Conservation (phyloP, 441 rosid species). For the Bruguiera hainesii region DNA sequence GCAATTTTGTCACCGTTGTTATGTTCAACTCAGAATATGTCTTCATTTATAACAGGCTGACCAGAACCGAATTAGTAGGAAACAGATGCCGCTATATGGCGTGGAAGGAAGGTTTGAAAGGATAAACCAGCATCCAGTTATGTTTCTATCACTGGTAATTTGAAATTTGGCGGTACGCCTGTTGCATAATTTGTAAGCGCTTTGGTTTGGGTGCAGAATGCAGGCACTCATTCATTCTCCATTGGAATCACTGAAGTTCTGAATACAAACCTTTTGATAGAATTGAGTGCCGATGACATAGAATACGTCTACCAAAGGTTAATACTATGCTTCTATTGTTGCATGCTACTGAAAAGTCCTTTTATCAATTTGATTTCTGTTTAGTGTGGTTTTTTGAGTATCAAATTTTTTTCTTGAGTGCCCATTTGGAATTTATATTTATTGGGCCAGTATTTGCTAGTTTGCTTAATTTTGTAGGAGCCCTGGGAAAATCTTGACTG, state of each 20-base stretch:
- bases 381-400: too few species aligned
- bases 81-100: slow-evolving; percentile 72
- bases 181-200: slow-evolving; percentile 6
- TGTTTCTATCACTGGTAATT: slow-evolving; percentile 25
- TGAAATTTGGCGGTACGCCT: slow-evolving; percentile 7
- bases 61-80: slow-evolving; percentile 56
- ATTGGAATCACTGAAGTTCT: slow-evolving; percentile 90
- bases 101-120: slow-evolving; percentile 88
- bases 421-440: too few species aligned
- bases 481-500: slow-evolving; percentile 75
- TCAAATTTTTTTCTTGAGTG: too few species aligned
- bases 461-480: slow-evolving; percentile 48
- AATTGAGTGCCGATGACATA: slow-evolving; percentile 88
- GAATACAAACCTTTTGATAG: slow-evolving; percentile 77
- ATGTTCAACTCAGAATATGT: slow-evolving; percentile 12
- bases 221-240: slow-evolving; percentile 84
- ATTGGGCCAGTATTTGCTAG: too few species aligned
- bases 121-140: slow-evolving; percentile 96
- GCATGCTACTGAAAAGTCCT: neutral
- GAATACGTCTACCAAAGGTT: slow-evolving; percentile 95
- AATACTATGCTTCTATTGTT: neutral
- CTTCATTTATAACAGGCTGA: slow-evolving; percentile 64
- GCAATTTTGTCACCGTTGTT: neutral
- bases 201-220: slow-evolving; percentile 48
- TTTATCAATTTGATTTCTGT: too few species aligned